A percentile compares a stretch with the other conserved stretches of the same genome.
Conservation (phyloP, 176 grass and related monocot genomes). For the Hsuehochloa calcarea region DNA sequence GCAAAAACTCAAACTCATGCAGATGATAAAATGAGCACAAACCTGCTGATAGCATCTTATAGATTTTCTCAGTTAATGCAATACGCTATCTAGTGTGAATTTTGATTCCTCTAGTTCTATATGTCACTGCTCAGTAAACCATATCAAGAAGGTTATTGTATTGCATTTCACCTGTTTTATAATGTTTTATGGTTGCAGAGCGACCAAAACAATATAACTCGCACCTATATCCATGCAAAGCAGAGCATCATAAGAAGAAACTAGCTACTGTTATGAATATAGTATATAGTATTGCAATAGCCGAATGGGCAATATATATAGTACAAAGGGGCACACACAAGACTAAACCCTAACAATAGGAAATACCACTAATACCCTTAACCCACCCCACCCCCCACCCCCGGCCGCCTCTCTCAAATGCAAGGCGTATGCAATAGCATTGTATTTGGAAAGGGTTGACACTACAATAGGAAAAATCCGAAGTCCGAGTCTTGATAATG, state of each 20-base stretch:
- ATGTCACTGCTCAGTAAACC: not conserved
- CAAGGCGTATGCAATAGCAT: too few species aligned
- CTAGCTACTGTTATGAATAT: too few species aligned
- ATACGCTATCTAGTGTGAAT: not conserved
- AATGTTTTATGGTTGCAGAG: conserved; percentile 20
- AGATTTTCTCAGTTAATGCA: conserved; percentile 5
- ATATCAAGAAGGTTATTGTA: not conserved
- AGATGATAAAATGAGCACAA: not conserved
- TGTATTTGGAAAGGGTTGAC: too few species aligned
- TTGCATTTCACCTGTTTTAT: not conserved
- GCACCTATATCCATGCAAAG: not conserved
- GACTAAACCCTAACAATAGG: too few species aligned
- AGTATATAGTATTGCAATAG: too few species aligned
- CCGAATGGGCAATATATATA: too few species aligned
- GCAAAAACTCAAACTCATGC: conserved; percentile 19
- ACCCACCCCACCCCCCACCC: too few species aligned
- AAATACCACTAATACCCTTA: too few species aligned
- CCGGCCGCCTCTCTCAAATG: too few species aligned
- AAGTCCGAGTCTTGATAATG: too few species aligned
- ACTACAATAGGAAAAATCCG: too few species aligned
- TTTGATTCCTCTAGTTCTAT: not conserved
- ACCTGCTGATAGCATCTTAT: conserved; percentile 2
- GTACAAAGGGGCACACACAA: too few species aligned
- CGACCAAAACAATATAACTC: not conserved
- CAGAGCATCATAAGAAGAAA: conserved; percentile 7